A percentile compares a stretch with the other conserved stretches of the same genome.
These are phyloP conservation scores for Emiliania huxleyi DNA, from an alignment of 78 protist species.

Conservation along the genomic window DNA sequence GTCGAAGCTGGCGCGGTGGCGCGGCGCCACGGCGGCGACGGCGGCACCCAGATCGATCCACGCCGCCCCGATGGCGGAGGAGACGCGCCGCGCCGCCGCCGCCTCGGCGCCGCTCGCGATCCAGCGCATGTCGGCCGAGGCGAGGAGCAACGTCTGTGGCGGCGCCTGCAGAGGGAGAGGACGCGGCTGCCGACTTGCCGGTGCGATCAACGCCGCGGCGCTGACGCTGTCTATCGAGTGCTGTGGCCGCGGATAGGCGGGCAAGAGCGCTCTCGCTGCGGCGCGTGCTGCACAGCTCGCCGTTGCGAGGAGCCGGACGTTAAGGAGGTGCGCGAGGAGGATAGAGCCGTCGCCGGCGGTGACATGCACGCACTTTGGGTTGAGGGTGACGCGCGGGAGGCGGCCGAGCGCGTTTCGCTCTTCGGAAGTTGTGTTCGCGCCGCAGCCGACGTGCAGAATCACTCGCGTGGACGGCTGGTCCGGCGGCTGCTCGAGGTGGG, in stretches of 20 bases:
- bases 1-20: not conserved
- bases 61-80: not conserved
- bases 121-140: not conserved
- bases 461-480: not conserved
- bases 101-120: not conserved
- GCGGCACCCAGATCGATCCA: not conserved
- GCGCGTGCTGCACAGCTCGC: too few relatives aligned
- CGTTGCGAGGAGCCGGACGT: not conserved
- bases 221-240: too few relatives aligned
- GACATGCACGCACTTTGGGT: not conserved
- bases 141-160: not conserved
- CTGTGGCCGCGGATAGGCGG: too few relatives aligned
- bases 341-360: not conserved
- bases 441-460: not conserved
- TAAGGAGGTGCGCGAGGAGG: not conserved
- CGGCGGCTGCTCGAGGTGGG: too few relatives aligned
- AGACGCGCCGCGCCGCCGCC: not conserved
- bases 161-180: too few relatives aligned
- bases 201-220: too few relatives aligned
- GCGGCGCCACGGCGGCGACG: not conserved
- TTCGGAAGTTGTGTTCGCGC: not conserved
- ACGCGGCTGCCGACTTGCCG: too few relatives aligned
- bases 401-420: not conserved
- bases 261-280: too few relatives aligned
- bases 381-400: not conserved